These are phyloP conservation scores for Trichothecium roseum DNA, from an alignment of 2,329 filamentous ascomycete genomes.

Conservation along the genomic window DNA sequence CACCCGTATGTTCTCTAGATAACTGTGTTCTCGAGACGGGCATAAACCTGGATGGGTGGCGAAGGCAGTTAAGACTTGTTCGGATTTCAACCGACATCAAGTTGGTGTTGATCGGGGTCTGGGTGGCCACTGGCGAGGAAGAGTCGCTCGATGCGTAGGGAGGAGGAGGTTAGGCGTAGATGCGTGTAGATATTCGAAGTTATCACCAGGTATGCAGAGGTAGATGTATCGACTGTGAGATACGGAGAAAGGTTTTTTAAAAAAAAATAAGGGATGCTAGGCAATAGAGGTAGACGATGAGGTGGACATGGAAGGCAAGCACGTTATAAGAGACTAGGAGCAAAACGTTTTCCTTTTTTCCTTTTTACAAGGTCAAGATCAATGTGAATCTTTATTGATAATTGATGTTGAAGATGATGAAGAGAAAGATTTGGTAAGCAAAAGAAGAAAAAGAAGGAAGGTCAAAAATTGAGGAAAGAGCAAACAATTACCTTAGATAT, in stretches of 20 bases:
- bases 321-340: too few relatives aligned
- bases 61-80: conserved; percentile 44
- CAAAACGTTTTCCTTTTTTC: too few relatives aligned
- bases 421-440: too few relatives aligned
- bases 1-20: conserved; percentile 43
- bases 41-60: conserved; percentile 47
- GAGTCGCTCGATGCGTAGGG: neutral
- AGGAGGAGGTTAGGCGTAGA: neutral
- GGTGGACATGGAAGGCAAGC: conserved; percentile 2
- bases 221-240: too few relatives aligned
- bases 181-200: neutral
- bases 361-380: too few relatives aligned
- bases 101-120: conserved; percentile 25
- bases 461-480: too few relatives aligned
- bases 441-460: too few relatives aligned
- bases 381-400: too few relatives aligned
- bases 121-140: conserved; percentile 7
- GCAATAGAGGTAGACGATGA: conserved; percentile 6
- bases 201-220: too few relatives aligned
- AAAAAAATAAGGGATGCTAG: neutral
- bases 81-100: conserved; percentile 52
- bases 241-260: neutral
- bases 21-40: conserved; percentile 44
- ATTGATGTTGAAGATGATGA: too few relatives aligned
- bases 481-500: too few relatives aligned